These are phyloP conservation scores for Saitozyma podzolica DNA, from an alignment of 768 basidiomycete species.

Conservation along the genomic window DNA sequence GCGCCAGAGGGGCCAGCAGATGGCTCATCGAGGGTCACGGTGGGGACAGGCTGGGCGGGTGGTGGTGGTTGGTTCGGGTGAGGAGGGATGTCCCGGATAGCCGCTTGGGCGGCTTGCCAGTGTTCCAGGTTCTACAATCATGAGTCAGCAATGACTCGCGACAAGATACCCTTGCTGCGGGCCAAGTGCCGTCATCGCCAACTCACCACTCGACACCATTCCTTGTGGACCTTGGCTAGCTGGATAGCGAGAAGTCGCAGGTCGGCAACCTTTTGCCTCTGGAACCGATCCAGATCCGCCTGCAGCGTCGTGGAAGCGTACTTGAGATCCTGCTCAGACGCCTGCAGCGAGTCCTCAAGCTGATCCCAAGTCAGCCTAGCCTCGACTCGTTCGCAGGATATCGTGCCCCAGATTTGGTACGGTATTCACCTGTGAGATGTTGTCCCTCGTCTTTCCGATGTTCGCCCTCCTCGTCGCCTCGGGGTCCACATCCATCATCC, in stretches of 20 bases:
- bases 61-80: constrained; percentile 70
- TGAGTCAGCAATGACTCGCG: neutral
- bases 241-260: constrained; percentile 87
- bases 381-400: neutral
- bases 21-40: constrained; percentile 10
- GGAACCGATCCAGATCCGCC: constrained; percentile 95
- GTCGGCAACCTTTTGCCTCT: constrained; percentile 97
- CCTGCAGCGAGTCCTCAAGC: constrained; percentile 93
- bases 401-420: neutral
- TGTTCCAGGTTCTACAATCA: constrained; percentile 80
- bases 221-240: constrained; percentile 84
- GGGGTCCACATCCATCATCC: constrained; percentile 98
- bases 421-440: constrained; percentile 94
- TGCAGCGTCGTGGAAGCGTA: constrained; percentile 96
- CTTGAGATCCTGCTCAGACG: constrained; percentile 89
- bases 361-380: constrained; percentile 47
- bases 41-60: constrained; percentile 19
- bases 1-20: too few relatives aligned
- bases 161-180: neutral
- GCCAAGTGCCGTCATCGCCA: neutral
- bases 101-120: constrained; percentile 93
- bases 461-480: constrained; percentile 89
- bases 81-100: constrained; percentile 83
- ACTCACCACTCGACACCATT: constrained; percentile 92
- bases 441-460: constrained; percentile 91